Evolutionary conservation across 495 filamentous ascomycete species (phyloP).

Genomic region (Cryomyces minteri): DNA sequence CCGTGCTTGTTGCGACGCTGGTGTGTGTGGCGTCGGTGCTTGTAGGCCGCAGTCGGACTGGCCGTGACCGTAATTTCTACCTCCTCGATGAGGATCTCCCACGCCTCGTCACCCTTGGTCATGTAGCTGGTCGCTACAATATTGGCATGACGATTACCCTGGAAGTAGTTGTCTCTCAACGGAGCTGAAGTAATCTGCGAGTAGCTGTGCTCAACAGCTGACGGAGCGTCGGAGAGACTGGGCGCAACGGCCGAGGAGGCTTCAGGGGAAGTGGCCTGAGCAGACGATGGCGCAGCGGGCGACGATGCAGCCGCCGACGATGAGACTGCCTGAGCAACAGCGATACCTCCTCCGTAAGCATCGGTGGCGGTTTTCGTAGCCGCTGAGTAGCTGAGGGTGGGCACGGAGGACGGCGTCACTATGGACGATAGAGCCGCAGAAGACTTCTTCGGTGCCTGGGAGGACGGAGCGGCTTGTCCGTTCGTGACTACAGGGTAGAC

Average conservation of each 20-base stretch:
- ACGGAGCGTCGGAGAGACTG: no score
- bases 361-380: conserved; percentile 2
- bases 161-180: not conserved
- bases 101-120: conserved; percentile 1
- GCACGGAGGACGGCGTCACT: not conserved
- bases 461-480: not conserved
- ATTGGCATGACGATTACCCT: not conserved
- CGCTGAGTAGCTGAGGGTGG: conserved; percentile 4
- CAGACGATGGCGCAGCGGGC: not conserved
- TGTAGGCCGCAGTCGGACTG: not conserved
- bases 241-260: no score
- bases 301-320: not conserved
- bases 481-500: not conserved
- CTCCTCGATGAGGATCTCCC: conserved; percentile 5
- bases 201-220: not conserved
- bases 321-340: not conserved
- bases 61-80: conserved; percentile 8
- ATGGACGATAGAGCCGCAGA: not conserved
- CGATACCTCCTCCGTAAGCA: conserved; percentile 2
- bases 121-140: conserved; percentile 4
- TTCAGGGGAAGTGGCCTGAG: no score
- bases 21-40: not conserved
- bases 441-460: not conserved
- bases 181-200: not conserved
- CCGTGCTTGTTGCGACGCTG: not conserved